Conservation (phyloP, 2,329 filamentous ascomycete species). For the Paraconiothyrium sp. region DNA sequence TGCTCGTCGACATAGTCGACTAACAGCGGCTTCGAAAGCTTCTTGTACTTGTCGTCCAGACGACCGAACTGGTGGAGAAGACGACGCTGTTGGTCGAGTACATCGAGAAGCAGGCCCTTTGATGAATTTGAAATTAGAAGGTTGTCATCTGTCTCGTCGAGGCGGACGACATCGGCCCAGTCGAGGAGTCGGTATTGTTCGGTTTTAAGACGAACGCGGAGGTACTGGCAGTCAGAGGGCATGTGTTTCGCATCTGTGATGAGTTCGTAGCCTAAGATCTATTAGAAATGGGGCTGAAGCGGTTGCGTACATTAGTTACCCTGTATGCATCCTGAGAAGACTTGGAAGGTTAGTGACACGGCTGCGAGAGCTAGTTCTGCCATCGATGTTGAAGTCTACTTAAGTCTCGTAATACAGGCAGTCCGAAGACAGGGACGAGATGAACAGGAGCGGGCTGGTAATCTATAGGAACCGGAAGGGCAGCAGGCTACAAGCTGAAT, state of each 20-base stretch:
- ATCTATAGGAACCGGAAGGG: conserved; percentile 6
- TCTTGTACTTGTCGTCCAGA: conserved; percentile 43
- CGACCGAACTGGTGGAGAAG: conserved; percentile 44
- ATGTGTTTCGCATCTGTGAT: conserved; percentile 49
- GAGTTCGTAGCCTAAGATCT: conserved; percentile 45
- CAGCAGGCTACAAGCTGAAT: conserved; percentile 33
- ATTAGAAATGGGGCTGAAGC: conserved; percentile 1
- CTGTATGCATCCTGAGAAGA: conserved; percentile 50
- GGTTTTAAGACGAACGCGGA: conserved; percentile 49
- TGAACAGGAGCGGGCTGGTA: neutral
- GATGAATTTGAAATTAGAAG: conserved; percentile 44
- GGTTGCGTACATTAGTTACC: conserved; percentile 23
- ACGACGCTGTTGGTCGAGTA: conserved; percentile 46
- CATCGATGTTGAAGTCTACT: conserved; percentile 19
- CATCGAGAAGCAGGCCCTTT: conserved; percentile 46
- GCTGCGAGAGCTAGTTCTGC: conserved; percentile 37
- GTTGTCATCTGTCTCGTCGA: conserved; percentile 45
- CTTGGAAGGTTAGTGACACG: conserved; percentile 48
- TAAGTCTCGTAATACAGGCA: neutral
- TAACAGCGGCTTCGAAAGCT: conserved; percentile 40
- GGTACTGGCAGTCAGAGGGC: conserved; percentile 42
- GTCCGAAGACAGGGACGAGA: neutral
- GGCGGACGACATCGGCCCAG: conserved; percentile 46
- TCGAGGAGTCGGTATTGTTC: conserved; percentile 51
- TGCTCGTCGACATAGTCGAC: conserved; percentile 32